Base-by-base conservation (phyloP, 2,329 filamentous ascomycete genomes). In the Arthrobotrys megalospora region DNA sequence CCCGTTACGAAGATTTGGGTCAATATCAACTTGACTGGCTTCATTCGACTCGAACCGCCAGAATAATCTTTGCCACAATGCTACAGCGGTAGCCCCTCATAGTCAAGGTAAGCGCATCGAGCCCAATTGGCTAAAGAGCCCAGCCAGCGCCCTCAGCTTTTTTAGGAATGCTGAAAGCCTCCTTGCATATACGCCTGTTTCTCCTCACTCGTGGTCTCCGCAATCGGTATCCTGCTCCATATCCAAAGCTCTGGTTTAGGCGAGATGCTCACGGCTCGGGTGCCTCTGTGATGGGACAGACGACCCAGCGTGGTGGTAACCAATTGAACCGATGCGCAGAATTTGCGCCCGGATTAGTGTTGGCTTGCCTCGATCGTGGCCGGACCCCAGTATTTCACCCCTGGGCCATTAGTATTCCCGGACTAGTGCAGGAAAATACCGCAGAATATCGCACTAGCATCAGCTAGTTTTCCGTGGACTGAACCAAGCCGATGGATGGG, bases 251-350 rank as follows among this genome's bases (percentile, higher is more conserved):
- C 41, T 70, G 72, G 72, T 63, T 76, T 76, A 76, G 64, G 72
- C 72, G 72, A 76, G 72, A 66, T 69, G 65, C 55, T 76, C 64
- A 70, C 64, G 64, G 71, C 64, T 76, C 72, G 72, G 69, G 72
- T 76, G 72, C 72, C 72, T 69, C 34, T 64, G 47, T 38, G 36
- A 76, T 76, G 65, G 72, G 72, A 76, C 47, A 47, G 63, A 47
- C 38, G 53, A 76, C 72, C 72, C 72, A 58, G 72, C 72, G 60
- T 70, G 53, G 38, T 28, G 72, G 72, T 76, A 76, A 76, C 72
- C 72, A 76, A 73, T 73, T 73, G 69, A 76, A 70, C 71, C 60
- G 48, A 65, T 28, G 24, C 34, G 38, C 48, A 55, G 32, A 65
- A 58, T 76, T 55, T 41, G 48, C 16, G 36, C 72, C 65, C 58